These are phyloP conservation scores for Jamesozyma piceae DNA, from an alignment of 805 yeast genomes.

Conservation along the genomic window DNA sequence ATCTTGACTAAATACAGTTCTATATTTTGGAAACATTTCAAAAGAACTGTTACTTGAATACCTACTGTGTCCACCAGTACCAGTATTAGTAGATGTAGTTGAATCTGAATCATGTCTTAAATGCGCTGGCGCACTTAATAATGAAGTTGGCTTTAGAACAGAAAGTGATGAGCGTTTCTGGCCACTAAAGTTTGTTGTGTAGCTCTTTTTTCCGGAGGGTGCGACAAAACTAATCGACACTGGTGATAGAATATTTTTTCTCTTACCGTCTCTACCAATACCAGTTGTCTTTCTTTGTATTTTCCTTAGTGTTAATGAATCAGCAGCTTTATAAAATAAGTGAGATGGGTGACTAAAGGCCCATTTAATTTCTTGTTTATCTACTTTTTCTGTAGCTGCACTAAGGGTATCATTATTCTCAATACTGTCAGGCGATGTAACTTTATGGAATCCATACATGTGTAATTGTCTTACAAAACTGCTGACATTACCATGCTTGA, in stretches of 20 bases:
- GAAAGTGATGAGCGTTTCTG: background rate
- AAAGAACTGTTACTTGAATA: background rate
- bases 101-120: background rate
- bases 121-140: background rate
- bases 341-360: conserved; percentile 27
- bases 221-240: conserved; percentile 23
- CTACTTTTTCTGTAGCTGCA: conserved; percentile 1
- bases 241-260: conserved; percentile 25
- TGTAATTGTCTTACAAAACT: conserved; percentile 89
- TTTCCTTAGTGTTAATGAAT: conserved; percentile 15
- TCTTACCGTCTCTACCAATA: conserved; percentile 25
- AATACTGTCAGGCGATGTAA: conserved; percentile 16
- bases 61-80: background rate
- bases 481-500: conserved; percentile 90
- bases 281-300: conserved; percentile 28
- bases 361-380: conserved; percentile 18
- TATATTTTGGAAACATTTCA: background rate
- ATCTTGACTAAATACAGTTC: background rate
- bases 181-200: background rate
- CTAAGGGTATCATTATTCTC: background rate
- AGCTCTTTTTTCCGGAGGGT: background rate
- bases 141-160: background rate
- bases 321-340: conserved; percentile 17
- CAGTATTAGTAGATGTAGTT: background rate
- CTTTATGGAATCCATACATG: conserved; percentile 94